Percentiles rank a stretch among this genome's conserved stretches.
Evolutionary conservation across 805 yeast species (phyloP).

Genomic region (Myxozyma neotropica): DNA sequence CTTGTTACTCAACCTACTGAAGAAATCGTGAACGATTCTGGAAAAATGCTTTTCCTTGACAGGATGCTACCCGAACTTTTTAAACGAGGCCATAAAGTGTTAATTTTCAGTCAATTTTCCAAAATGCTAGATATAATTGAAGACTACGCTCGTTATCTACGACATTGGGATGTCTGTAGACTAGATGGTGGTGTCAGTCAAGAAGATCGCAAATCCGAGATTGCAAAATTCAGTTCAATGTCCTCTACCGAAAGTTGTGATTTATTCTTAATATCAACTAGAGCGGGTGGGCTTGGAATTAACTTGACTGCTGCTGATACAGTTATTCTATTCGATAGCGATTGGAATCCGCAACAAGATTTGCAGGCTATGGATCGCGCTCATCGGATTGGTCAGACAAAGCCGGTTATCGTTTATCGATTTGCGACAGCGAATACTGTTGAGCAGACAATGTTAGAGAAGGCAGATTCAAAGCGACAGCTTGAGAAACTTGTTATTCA

Average conservation of each 20-base stretch:
- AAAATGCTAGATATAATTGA: conserved; percentile 76
- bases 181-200: conserved; percentile 78
- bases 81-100: conserved; percentile 60
- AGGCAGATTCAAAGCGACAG: conserved; percentile 77
- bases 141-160: conserved; percentile 63
- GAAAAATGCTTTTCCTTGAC: conserved; percentile 71
- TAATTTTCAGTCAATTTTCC: conserved; percentile 87
- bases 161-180: conserved; percentile 54
- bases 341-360: conserved; percentile 98
- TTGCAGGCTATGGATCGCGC: conserved; percentile 95
- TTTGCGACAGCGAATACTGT: conserved; percentile 75
- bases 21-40: conserved; percentile 58
- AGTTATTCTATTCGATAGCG: conserved; percentile 86
- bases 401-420: conserved; percentile 81
- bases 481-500: conserved; percentile 68
- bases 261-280: conserved; percentile 78
- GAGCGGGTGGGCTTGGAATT: conserved; percentile 95
- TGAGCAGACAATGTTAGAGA: conserved; percentile 77
- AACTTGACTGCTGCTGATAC: conserved; percentile 86
- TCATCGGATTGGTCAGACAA: conserved; percentile 87
- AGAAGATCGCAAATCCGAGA: conserved; percentile 63
- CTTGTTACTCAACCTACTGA: conserved; percentile 42
- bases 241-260: conserved; percentile 38
- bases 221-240: conserved; percentile 51
- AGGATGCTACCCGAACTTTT: conserved; percentile 60